Conservation (phyloP, 2,329 filamentous ascomycete species). For the Sclerotinia subarctica region DNA sequence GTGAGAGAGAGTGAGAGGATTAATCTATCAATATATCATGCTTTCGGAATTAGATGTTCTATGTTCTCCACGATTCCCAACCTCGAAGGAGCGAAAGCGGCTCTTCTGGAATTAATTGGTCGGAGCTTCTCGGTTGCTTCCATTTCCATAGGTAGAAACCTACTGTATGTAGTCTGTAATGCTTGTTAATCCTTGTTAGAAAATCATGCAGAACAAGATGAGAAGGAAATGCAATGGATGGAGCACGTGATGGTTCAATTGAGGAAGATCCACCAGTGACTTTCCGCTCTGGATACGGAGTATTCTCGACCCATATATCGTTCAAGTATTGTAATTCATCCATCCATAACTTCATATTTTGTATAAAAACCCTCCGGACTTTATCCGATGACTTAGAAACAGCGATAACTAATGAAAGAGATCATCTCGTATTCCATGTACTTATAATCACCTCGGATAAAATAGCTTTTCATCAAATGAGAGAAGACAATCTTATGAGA, state of each 20-base stretch:
- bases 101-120: slow-evolving; percentile 12
- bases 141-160: too few species aligned
- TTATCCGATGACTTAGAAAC: background rate
- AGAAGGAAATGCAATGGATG: background rate
- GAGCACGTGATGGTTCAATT: background rate
- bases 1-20: background rate
- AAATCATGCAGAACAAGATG: slow-evolving; percentile 4
- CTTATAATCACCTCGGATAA: background rate
- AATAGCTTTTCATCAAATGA: background rate
- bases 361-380: background rate
- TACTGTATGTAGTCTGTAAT: background rate
- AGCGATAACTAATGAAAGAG: background rate
- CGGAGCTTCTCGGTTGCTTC: slow-evolving; percentile 1
- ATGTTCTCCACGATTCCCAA: slow-evolving; percentile 10
- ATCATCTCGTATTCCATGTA: background rate
- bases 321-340: background rate
- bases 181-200: background rate
- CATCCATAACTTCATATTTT: background rate
- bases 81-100: slow-evolving; percentile 6
- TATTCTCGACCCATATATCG: too few species aligned
- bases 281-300: too few species aligned
- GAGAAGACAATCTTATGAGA: background rate
- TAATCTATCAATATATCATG: slow-evolving; percentile 2
- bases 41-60: slow-evolving; percentile 10
- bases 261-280: too few species aligned